phyloP scores from a whole-genome alignment of 2,329 filamentous ascomycete species.

The Colletotrichum trifolii region DNA sequence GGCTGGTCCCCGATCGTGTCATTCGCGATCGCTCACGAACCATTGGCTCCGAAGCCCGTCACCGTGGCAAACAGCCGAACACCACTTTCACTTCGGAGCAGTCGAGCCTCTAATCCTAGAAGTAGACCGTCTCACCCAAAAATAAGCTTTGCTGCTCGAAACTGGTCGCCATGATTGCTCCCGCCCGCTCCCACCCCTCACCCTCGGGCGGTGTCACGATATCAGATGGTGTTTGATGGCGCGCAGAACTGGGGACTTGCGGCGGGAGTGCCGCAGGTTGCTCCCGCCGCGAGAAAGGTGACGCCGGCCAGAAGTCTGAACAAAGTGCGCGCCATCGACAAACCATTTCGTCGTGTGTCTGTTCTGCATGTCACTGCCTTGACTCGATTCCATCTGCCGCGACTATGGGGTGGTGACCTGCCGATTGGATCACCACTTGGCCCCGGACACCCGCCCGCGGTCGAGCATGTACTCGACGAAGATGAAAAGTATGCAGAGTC shows the following conservation, averaged over 20 bases:
- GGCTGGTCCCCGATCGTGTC: conserved; percentile 7
- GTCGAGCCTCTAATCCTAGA: not conserved
- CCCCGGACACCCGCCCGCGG: no score
- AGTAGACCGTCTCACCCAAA: not conserved
- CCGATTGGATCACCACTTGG: no score
- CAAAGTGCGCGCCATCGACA: not conserved
- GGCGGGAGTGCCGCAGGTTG: conserved; percentile 7
- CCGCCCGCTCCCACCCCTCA: not conserved
- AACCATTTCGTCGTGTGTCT: no score
- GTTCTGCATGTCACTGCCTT: no score
- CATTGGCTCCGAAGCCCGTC: conserved; percentile 13
- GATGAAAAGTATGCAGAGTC: no score
- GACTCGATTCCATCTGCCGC: no score
- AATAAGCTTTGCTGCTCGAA: conserved; percentile 29
- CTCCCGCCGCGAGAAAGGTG: conserved; percentile 26
- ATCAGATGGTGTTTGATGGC: conserved; percentile 34
- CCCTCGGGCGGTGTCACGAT: conserved; percentile 29
- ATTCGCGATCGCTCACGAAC: conserved; percentile 19
- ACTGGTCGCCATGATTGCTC: conserved; percentile 29
- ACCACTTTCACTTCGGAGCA: conserved; percentile 5
- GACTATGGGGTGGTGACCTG: no score
- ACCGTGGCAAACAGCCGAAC: conserved; percentile 14
- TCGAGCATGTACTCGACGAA: no score
- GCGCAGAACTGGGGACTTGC: conserved; percentile 2
- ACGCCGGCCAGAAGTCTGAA: conserved; percentile 24